phyloP scores from a whole-genome alignment of 768 basidiomycete species.

The Pleurotus tuber-regium region DNA sequence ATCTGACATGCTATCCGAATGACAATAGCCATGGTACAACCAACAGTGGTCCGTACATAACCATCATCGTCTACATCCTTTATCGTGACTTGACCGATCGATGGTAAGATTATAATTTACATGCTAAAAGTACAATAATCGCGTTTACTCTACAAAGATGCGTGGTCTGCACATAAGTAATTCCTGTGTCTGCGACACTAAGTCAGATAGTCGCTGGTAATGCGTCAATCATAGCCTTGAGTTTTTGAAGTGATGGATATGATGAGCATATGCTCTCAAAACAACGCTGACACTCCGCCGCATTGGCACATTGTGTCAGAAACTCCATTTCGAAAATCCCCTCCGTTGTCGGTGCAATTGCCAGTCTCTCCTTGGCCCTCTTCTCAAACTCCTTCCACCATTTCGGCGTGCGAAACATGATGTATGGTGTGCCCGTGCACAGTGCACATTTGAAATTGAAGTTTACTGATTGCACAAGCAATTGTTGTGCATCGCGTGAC shows the following conservation, averaged over 20 bases:
- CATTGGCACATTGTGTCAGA: conserved; percentile 33
- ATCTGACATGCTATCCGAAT: too few species aligned
- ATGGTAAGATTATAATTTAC: too few species aligned
- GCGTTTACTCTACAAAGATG: too few species aligned
- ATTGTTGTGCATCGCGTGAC: conserved; percentile 32
- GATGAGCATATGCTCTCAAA: conserved; percentile 39
- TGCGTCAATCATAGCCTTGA: conserved; percentile 44
- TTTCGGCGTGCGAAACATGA: conserved; percentile 29
- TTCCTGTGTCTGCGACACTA: not conserved
- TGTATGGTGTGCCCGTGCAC: conserved; percentile 33
- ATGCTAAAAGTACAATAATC: too few species aligned
- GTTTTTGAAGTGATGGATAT: conserved; percentile 22
- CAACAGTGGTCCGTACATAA: too few species aligned
- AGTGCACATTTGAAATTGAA: conserved; percentile 43
- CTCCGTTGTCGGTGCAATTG: conserved; percentile 39
- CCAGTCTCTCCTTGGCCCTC: conserved; percentile 44
- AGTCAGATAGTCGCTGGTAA: conserved; percentile 9
- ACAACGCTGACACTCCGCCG: conserved; percentile 42
- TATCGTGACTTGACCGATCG: too few species aligned
- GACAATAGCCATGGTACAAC: too few species aligned
- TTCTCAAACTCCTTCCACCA: conserved; percentile 50
- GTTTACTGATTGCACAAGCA: conserved; percentile 26
- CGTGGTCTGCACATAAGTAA: too few species aligned
- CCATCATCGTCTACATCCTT: too few species aligned
- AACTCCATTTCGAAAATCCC: conserved; percentile 37